These are phyloP conservation scores for Leccinum imitatum DNA, from an alignment of 768 basidiomycete genomes.

Conservation along the genomic window DNA sequence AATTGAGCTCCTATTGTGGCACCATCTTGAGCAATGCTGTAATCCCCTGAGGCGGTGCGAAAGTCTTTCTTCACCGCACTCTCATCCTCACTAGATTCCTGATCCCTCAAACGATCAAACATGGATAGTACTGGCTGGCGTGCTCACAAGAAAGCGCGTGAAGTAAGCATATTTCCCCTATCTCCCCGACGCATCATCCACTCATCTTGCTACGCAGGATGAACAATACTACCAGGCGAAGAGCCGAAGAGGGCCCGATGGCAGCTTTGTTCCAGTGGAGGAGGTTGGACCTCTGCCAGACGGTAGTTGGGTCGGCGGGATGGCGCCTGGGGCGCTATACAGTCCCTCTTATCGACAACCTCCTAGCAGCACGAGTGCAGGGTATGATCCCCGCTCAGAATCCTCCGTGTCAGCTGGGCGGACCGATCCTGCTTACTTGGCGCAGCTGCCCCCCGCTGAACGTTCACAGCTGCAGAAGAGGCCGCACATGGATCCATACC, in stretches of 20 bases:
- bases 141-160: conserved; percentile 60
- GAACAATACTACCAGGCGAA: conserved; percentile 23
- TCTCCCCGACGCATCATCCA: background rate
- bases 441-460: conserved; percentile 59
- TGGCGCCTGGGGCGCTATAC: conserved; percentile 38
- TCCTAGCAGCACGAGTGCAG: conserved; percentile 25
- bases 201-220: conserved; percentile 31
- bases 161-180: conserved; percentile 35
- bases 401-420: conserved; percentile 4
- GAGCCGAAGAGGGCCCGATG: conserved; percentile 46
- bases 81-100: background rate
- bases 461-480: conserved; percentile 57
- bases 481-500: conserved; percentile 74
- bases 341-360: conserved; percentile 7
- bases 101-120: background rate
- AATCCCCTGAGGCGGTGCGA: background rate
- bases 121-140: conserved; percentile 85
- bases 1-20: background rate
- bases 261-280: conserved; percentile 53
- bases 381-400: conserved; percentile 27
- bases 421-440: conserved; percentile 36
- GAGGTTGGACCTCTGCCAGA: conserved; percentile 63
- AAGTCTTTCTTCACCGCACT: background rate
- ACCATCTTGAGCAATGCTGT: background rate
- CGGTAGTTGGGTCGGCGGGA: conserved; percentile 54